Base-by-base conservation (phyloP, 495 filamentous ascomycete genomes). In the Penicillium manginii region DNA sequence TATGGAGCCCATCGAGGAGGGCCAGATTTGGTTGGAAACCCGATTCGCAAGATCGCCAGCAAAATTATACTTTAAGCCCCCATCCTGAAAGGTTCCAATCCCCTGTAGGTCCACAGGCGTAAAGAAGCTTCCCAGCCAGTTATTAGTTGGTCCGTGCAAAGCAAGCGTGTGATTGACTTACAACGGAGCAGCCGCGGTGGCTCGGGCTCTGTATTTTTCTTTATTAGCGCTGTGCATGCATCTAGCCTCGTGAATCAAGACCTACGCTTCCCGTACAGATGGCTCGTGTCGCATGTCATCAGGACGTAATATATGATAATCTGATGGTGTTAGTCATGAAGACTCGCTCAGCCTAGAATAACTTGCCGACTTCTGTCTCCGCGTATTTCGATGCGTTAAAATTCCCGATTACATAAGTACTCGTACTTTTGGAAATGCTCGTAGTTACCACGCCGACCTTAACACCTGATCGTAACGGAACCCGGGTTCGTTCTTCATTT, bases 51-150 rank as follows among this genome's bases (percentile, higher is more conserved):
- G 61, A 23, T 58, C 62, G 11, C 58, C 61, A 4, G 63, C 62
- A 47, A 68, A 64, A 37, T 71, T 71, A 31, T 71, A 43, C 11
- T 55, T 57, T 32, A 70, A 53, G 5, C 62, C 65, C 4, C 68
- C 65, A 60, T 67, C 62, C 48, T 70, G 60, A 43, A 70, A 67
- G 43, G 68, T 61, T 17, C 65, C 62, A 4, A 61, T 54, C 0
- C 43, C 52, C 14, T 58, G 55, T 32, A 66, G 45, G 48, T 66
- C 29, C 7, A 48, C 58, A 1, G 59, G 55, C 1, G 59, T 62
- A 56, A 73, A 73, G 31, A 60, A 62, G 23, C 64, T 46, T 2
- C 42, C 31, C 6, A 6, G 40, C 21, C 14, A 11, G 2, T 62
- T 19, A 62, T 37, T 46, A 18, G 46, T 7, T 35, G n/a, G 18